A percentile compares a stretch with the other conserved stretches of the same genome.
Evolutionary conservation across 495 filamentous ascomycete genomes (phyloP).

Genomic region (Jackrogersella minutella): DNA sequence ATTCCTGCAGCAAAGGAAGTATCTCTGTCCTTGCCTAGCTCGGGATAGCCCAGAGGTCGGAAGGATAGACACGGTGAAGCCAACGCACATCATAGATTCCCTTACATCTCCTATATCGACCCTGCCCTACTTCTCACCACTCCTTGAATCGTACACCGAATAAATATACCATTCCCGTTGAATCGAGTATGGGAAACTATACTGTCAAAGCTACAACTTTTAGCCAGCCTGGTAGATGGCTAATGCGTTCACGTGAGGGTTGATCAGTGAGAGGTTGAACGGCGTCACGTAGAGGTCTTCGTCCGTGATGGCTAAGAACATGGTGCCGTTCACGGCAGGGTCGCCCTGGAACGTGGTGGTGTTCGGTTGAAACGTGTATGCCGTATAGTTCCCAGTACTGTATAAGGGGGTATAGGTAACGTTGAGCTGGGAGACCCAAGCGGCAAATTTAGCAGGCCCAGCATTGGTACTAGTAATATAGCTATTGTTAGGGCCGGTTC

Average conservation of each 20-base stretch:
- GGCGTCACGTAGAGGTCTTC: conserved; percentile 71
- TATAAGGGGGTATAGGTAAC: conserved; percentile 78
- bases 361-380: conserved; percentile 75
- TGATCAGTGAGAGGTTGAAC: conserved; percentile 77
- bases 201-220: conserved; percentile 8
- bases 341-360: conserved; percentile 68
- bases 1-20: not conserved
- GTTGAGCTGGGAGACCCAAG: conserved; percentile 86
- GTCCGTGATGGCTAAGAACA: conserved; percentile 82
- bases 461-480: conserved; percentile 73
- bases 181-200: not conserved
- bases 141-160: not conserved
- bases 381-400: conserved; percentile 61
- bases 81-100: not conserved
- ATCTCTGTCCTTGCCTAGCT: not conserved
- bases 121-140: not conserved
- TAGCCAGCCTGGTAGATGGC: conserved; percentile 84
- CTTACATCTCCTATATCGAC: not conserved
- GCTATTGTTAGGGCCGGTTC: conserved; percentile 80
- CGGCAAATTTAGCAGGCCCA: conserved; percentile 69
- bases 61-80: too few species aligned
- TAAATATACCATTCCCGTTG: not conserved
- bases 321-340: conserved; percentile 78
- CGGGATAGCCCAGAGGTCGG: not conserved
- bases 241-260: conserved; percentile 78